A percentile compares a stretch with the other conserved stretches of the same genome.
These are phyloP conservation scores for Corchorus olitorius DNA, from an alignment of 345 rosid genomes.

Conservation along the genomic window DNA sequence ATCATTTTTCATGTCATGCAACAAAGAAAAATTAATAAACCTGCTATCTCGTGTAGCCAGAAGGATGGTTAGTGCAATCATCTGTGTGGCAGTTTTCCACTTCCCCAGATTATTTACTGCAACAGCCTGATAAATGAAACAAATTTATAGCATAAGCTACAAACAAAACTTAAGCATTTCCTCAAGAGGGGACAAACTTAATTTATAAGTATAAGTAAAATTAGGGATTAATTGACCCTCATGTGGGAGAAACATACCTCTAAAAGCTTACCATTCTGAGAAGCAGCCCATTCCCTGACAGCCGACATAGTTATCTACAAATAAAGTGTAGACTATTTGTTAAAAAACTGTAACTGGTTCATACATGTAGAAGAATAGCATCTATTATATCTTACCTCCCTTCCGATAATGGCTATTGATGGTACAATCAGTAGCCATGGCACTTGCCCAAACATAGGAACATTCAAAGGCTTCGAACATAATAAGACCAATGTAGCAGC, in stretches of 20 bases:
- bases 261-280: conserved; percentile 75
- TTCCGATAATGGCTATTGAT: conserved; percentile 84
- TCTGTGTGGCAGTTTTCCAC: conserved; percentile 99
- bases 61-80: conserved; percentile 87
- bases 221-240: not conserved
- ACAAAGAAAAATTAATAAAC: conserved; percentile 28
- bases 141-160: not conserved
- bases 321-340: conserved; percentile 24
- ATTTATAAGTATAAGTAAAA: not conserved
- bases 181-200: not conserved
- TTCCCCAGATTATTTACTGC: conserved; percentile 97
- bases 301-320: conserved; percentile 98
- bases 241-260: conserved; percentile 52
- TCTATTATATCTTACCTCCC: conserved; percentile 68
- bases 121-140: conserved; percentile 65
- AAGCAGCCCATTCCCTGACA: conserved; percentile 99
- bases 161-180: not conserved
- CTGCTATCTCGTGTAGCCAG: conserved; percentile 84
- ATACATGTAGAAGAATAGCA: not conserved
- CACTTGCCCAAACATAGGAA: conserved; percentile 52
- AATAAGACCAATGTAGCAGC: conserved; percentile 90
- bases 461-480: conserved; percentile 74
- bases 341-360: not conserved
- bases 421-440: conserved; percentile 92
- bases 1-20: not conserved